Base-by-base conservation (phyloP, 1,139 yeast genomes). In the Candida sp. region DNA sequence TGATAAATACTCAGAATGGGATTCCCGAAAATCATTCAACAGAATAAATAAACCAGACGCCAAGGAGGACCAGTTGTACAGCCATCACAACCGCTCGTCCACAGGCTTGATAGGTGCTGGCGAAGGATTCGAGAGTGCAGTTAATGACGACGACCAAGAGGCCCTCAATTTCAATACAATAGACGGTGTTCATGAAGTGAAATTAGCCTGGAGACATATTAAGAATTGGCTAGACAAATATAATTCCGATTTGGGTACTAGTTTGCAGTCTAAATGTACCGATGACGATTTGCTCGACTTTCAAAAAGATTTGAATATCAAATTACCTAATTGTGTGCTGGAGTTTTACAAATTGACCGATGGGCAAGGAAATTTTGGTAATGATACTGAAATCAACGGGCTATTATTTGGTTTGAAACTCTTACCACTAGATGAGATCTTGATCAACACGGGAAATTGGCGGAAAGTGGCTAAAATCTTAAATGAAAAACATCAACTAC, bases 121-220 rank as follows among this genome's bases (percentile, higher is more conserved):
- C 4, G 42, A 35, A 5, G 23, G 22, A 9, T 21, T 5, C 27
- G 38, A 40, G 22, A 36, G 33, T 34, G 33, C 19, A 40, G 46
- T 43, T 21, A 43, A 42, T 9, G 35, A 32, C 25, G 54, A 50
- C 12, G 36, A 42, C 9, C 50, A 45, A 19, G 38, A 49, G 6
- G 42, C 48, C 2, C 43, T 40, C 12, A 45, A 38, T 30, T 42
- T 45, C 35, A 33, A 35, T 33, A 45, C 43, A 36, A 46, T 48
- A 8, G 81, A 75, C 37, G 89, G 89, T 6, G 82, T 82, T 8
- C 81, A 82, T 49, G 88, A 83, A 53, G 75, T 76, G 1, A 66
- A 78, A 33, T 66, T 82, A 35, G 87, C 88, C 0, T 84, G 90
- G 90, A 72, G 85, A 53, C 86, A 81, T 52, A 81, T 84, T 41